Evolutionary conservation across 352 stramenopile genomes (phyloP).

Genomic region (Globisporangium viniferum): DNA sequence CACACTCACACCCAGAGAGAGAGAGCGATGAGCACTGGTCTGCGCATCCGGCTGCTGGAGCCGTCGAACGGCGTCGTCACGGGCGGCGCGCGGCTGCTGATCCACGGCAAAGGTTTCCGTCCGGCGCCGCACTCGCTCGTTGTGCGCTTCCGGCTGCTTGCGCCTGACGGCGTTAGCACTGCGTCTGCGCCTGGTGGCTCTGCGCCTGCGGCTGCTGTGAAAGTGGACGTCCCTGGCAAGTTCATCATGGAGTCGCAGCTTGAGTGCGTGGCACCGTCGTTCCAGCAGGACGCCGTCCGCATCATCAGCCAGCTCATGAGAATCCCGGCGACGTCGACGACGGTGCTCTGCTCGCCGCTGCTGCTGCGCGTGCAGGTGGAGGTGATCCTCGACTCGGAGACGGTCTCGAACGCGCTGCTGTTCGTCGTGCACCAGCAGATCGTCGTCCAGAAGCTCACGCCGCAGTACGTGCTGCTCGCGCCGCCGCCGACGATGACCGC

Average conservation of each 20-base stretch:
- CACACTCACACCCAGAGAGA: background rate
- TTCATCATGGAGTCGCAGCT: constrained; percentile 64
- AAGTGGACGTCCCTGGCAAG: constrained; percentile 34
- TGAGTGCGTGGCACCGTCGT: constrained; percentile 50
- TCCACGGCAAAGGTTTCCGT: constrained; percentile 63
- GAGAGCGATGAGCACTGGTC: constrained; percentile 10
- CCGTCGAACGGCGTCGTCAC: constrained; percentile 38
- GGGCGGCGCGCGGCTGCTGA: constrained; percentile 46
- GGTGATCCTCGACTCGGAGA: constrained; percentile 56
- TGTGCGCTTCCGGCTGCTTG: constrained; percentile 48
- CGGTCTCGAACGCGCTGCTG: constrained; percentile 45
- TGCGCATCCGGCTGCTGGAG: constrained; percentile 59
- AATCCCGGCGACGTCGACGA: constrained; percentile 40
- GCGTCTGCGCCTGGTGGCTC: background rate
- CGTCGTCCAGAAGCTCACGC: constrained; percentile 41
- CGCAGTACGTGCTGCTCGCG: constrained; percentile 57
- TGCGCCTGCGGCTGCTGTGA: background rate
- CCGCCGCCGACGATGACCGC: constrained; percentile 34
- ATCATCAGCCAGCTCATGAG: constrained; percentile 37
- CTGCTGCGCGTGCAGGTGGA: constrained; percentile 50
- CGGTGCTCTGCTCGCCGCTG: constrained; percentile 40
- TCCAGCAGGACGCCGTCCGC: constrained; percentile 33
- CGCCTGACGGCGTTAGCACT: constrained; percentile 16
- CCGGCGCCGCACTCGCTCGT: constrained; percentile 56
- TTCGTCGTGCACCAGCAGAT: constrained; percentile 55